phyloP scores from a whole-genome alignment of 2,329 filamentous ascomycete genomes.

The Tolypocladium paradoxum region DNA sequence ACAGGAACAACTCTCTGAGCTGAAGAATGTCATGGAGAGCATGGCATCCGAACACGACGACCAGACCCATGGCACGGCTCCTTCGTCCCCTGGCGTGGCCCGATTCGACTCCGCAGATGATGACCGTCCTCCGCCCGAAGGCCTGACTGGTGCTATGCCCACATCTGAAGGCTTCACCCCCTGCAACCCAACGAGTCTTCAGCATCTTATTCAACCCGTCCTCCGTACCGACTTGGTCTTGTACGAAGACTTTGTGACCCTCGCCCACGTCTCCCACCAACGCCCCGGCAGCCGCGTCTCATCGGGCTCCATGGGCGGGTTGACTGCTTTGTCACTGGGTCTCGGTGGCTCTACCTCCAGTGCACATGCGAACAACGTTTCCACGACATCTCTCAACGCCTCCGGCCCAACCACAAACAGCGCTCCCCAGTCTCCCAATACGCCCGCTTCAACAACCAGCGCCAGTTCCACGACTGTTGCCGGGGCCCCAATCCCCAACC shows the following conservation, averaged over 20 bases:
- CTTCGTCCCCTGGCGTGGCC: constrained; percentile 68
- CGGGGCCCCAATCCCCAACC: constrained; percentile 36
- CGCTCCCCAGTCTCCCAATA: constrained; percentile 48
- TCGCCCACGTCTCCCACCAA: constrained; percentile 59
- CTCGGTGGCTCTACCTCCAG: constrained; percentile 36
- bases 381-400: constrained; percentile 45
- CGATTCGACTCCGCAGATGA: constrained; percentile 52
- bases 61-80: constrained; percentile 58
- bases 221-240: constrained; percentile 71
- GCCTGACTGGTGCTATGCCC: constrained; percentile 20
- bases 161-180: constrained; percentile 36
- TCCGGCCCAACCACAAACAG: constrained; percentile 36
- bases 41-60: constrained; percentile 69
- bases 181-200: constrained; percentile 59
- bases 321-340: constrained; percentile 30
- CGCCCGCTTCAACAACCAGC: constrained; percentile 41
- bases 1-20: constrained; percentile 82
- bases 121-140: constrained; percentile 20
- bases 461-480: constrained; percentile 26
- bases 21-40: constrained; percentile 87
- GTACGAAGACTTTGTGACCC: constrained; percentile 74
- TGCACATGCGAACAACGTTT: constrained; percentile 44
- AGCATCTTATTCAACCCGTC: constrained; percentile 72
- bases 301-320: constrained; percentile 54
- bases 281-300: constrained; percentile 54